Evolutionary conservation across 805 yeast species (phyloP).

Genomic region (Nakazawaea anatomiae): DNA sequence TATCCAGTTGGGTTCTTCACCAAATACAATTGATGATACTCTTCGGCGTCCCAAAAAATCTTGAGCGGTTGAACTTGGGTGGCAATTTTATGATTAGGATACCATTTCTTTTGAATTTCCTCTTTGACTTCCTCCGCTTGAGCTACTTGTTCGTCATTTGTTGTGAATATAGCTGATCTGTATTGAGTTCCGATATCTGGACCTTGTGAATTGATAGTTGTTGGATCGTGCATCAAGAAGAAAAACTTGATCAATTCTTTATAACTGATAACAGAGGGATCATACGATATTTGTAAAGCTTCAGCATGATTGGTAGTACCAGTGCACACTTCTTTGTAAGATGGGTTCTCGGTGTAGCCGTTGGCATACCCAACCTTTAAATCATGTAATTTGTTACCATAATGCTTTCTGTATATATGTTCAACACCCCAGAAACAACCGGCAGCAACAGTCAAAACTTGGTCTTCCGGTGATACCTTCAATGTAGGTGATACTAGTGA

Average conservation of each 20-base stretch:
- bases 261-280: slow-evolving; percentile 57
- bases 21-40: slow-evolving; percentile 83
- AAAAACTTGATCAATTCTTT: slow-evolving; percentile 73
- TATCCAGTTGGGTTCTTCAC: slow-evolving; percentile 79
- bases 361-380: slow-evolving; percentile 88
- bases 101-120: slow-evolving; percentile 67
- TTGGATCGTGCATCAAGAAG: slow-evolving; percentile 93
- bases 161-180: slow-evolving; percentile 74
- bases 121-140: slow-evolving; percentile 37
- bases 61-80: slow-evolving; percentile 66
- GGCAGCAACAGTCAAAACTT: slow-evolving; percentile 51
- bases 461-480: slow-evolving; percentile 35
- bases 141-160: slow-evolving; percentile 40
- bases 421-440: slow-evolving; percentile 91
- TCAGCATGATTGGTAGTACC: slow-evolving; percentile 81
- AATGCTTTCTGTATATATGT: slow-evolving; percentile 69
- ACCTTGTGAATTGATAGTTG: slow-evolving; percentile 78
- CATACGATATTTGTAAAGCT: slow-evolving; percentile 75
- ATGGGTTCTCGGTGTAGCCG: slow-evolving; percentile 50
- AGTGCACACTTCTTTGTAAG: slow-evolving; percentile 68
- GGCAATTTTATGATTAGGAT: slow-evolving; percentile 58
- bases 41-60: slow-evolving; percentile 90
- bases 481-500: slow-evolving; percentile 18
- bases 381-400: slow-evolving; percentile 61
- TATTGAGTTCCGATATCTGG: slow-evolving; percentile 88